Evolutionary conservation across 2,329 filamentous ascomycete species (phyloP).

Genomic region (Fusarium sp.): DNA sequence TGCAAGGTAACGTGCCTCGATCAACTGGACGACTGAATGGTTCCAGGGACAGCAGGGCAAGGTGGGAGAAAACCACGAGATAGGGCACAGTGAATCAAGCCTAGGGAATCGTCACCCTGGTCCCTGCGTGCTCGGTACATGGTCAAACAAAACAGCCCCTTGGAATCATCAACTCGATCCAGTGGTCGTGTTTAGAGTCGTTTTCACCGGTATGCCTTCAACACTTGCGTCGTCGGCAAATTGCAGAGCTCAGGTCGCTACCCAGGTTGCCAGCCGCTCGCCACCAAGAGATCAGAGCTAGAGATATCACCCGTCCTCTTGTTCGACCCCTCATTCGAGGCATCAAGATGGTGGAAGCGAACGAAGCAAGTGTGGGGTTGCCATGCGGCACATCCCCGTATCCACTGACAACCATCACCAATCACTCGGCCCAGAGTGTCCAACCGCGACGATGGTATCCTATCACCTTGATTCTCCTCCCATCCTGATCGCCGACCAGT

Average conservation of each 20-base stretch:
- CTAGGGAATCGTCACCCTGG: slow-evolving; percentile 1
- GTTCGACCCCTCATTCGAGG: slow-evolving; percentile 31
- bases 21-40: neutral
- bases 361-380: slow-evolving; percentile 42
- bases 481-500: slow-evolving; percentile 37
- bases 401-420: slow-evolving; percentile 35
- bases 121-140: slow-evolving; percentile 36
- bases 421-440: slow-evolving; percentile 36
- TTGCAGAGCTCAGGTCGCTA: neutral
- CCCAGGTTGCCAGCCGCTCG: neutral
- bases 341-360: slow-evolving; percentile 23
- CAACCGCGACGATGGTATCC: slow-evolving; percentile 46
- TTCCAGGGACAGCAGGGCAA: slow-evolving; percentile 11
- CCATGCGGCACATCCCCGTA: slow-evolving; percentile 40
- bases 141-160: slow-evolving; percentile 9
- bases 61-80: slow-evolving; percentile 10
- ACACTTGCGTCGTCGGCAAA: neutral
- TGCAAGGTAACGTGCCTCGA: slow-evolving; percentile 16
- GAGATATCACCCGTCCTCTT: neutral
- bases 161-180: slow-evolving; percentile 5
- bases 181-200: neutral
- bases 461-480: slow-evolving; percentile 42
- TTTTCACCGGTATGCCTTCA: neutral
- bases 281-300: neutral
- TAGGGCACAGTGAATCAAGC: slow-evolving; percentile 1